Evolutionary conservation across 192 early-diverging fungal genomes (phyloP), one percentile per base, ranked within the genome.

Genomic region (Mortierella alpina): DNA sequence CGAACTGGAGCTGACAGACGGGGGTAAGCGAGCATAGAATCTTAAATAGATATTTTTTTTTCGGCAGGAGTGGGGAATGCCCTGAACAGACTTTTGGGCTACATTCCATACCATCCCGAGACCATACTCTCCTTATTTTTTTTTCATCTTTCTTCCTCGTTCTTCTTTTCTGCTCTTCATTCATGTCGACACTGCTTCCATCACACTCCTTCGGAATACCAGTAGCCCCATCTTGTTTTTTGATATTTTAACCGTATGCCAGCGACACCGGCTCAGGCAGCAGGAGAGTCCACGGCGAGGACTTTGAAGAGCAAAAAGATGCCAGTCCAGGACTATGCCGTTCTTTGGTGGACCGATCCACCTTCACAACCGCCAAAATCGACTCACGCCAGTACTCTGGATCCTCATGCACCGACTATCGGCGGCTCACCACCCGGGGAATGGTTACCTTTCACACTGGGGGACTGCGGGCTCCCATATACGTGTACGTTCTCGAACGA

Each of bases 291-390:
- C 53, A 58, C 4, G 6, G 8, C 44, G 41, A 67, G 57, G 52
- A 48, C 50, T 4, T 18, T 75, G 10, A 55, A 44, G n/a, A 55
- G 59, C 59, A 75, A 75, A 62, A 47, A 75, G 59, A 68, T 68
- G 53, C 50, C 57, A 6, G 18, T 23, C 10, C 10, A 31, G 11
- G 31, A 63, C 52, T 63, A 68, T 18, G 42, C 65, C 7, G 57
- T 68, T 23, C 73, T 75, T 13, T 75, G 73, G 66, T 68, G 73
- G 73, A 68, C 73, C 20, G 44, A 7, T 17, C 63, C 63, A 0
- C 46, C 48, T 59, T 51, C 9, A 20, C 0, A 31, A 46, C 6
- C 47, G 15, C 8, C 57, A 48, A 12, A 23, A 45, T 12, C n/a
- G 31, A 1, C 31, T 31, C 31, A 31, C 31, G 31, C 31, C 31